phyloP scores from a whole-genome alignment of 257 asterid genomes.

The Paraleonurus japonicus region DNA sequence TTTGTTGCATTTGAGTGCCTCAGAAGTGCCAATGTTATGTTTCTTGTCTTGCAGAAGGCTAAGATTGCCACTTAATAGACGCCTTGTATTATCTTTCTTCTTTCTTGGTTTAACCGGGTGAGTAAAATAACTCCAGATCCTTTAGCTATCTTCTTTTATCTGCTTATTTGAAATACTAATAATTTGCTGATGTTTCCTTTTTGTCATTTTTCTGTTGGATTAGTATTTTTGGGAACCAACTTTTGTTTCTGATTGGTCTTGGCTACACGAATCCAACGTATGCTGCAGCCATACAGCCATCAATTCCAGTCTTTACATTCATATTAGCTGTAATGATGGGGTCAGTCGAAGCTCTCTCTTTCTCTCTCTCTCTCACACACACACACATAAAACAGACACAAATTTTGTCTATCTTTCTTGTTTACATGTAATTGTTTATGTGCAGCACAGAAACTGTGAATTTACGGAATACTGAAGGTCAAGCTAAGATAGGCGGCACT shows the following conservation, averaged over 20 bases:
- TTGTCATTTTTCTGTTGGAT: conserved; percentile 25
- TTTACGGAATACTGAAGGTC: conserved; percentile 75
- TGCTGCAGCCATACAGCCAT: conserved; percentile 96
- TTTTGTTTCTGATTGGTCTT: conserved; percentile 91
- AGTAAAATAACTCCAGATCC: conserved; percentile 28
- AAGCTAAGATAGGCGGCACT: conserved; percentile 87
- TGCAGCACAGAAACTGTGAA: conserved; percentile 92
- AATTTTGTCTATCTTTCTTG: background rate
- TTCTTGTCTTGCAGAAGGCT: conserved; percentile 55
- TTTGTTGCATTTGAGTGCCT: background rate
- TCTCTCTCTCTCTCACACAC: background rate
- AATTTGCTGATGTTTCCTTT: conserved; percentile 12
- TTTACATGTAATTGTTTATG: conserved; percentile 35
- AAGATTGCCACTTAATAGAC: conserved; percentile 68
- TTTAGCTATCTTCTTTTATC: conserved; percentile 7
- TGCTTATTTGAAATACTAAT: conserved; percentile 13
- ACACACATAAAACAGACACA: background rate
- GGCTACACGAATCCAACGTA: conserved; percentile 94
- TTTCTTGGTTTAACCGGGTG: conserved; percentile 97
- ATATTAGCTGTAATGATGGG: conserved; percentile 86
- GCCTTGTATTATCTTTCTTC: conserved; percentile 65
- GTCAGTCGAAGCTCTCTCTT: conserved; percentile 49
- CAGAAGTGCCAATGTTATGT: background rate
- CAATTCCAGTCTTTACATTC: conserved; percentile 96
- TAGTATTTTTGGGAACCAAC: conserved; percentile 94